Evolutionary conservation across 805 yeast genomes (phyloP), one percentile per base, ranked within the genome.

Genomic region (Starmerella scarabaei): DNA sequence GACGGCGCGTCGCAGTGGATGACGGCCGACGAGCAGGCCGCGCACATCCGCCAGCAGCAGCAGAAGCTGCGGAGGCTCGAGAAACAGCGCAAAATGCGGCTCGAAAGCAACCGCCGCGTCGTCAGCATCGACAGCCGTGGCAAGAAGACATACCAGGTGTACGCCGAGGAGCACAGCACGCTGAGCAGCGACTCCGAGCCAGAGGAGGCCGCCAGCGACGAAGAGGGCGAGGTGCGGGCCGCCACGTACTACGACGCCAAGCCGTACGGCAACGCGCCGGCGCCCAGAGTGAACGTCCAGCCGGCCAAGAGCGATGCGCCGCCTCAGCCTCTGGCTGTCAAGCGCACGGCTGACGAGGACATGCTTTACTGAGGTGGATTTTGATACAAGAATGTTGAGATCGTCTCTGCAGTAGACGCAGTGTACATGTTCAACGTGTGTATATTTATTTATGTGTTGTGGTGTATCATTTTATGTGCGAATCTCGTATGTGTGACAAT

Each of bases 31-130:
- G 96, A 93, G 51, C 72, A 91, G 50, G 96, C 96, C 0, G 64
- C 84, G 42, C 84, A 82, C 55, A 63, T 91, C 51, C 84, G 85
- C 57, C 75, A 75, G 49, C 96, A 86, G 56, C 97, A 91, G 53
- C 71, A 77, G 43, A 77, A 73, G 44, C 56, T 76, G 42, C 66
- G 86, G 9, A 75, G 73, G 44, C 68, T 73, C 53, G 80, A 80
- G 42, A 73, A 71, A 34, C 59, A 65, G 28, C 78, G 75, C 32
- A 63, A 63, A 36, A 72, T 70, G 24, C 63, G 84, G 29, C 56
- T 70, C 1, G 96, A 95, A 0, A 68, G 84, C 34, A 86, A 88
- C 3, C 73, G 73, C 44, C 73, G 71, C 42, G 80, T 80, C 1
- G 65, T 91, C 35, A 83, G 80, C 49, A 77, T 91, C 68, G 74